Conservation (phyloP, 352 stramenopile species). For the Phytophthora pinifolia region DNA sequence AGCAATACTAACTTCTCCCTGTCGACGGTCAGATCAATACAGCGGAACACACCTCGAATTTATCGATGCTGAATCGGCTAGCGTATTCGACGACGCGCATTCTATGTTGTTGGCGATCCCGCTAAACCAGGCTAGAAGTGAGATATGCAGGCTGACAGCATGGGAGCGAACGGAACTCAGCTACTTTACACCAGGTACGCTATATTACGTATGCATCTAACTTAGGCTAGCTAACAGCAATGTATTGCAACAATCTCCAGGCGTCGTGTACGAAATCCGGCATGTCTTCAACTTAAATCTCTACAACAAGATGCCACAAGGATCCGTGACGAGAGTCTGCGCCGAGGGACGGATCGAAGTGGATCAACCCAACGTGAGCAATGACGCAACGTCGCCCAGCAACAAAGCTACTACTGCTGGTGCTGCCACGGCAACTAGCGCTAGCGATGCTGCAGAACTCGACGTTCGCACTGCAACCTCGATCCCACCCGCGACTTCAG, state of each 20-base stretch:
- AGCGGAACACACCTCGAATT: conserved; percentile 13
- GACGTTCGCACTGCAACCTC: no score
- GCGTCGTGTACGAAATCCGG: conserved; percentile 6
- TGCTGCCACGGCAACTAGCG: no score
- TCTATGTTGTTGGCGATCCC: background rate
- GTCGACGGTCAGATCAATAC: conserved; percentile 4
- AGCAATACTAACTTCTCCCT: no score
- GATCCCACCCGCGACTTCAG: no score
- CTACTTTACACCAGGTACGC: background rate
- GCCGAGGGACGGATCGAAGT: conserved; percentile 2
- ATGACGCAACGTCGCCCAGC: no score
- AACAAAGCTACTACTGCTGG: no score
- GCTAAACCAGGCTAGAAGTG: background rate
- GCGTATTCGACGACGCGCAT: background rate
- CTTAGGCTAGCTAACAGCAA: background rate
- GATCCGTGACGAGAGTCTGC: background rate
- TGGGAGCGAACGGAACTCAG: background rate
- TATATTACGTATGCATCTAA: background rate
- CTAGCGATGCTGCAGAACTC: no score
- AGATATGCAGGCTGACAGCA: background rate
- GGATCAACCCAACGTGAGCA: no score
- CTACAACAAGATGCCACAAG: conserved; percentile 9
- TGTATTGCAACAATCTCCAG: conserved; percentile 1
- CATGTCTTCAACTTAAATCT: conserved; percentile 5
- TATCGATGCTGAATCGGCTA: conserved; percentile 5